Percentiles rank a stretch among this genome's conserved stretches.
phyloP scores from a whole-genome alignment of 2,329 filamentous ascomycete species.

The Paracamarosporium sp. region DNA sequence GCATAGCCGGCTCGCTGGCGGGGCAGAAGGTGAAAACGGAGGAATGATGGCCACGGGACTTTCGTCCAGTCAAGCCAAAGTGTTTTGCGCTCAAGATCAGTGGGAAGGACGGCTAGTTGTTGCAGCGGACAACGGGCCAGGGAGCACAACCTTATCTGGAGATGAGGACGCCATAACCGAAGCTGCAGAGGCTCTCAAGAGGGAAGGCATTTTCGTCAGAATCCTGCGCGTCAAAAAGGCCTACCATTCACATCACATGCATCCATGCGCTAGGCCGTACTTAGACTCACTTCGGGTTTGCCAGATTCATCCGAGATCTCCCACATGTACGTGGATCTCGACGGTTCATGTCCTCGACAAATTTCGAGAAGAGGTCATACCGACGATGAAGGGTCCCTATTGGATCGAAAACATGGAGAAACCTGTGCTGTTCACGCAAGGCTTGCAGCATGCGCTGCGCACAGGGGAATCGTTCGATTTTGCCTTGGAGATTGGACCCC shows the following conservation, averaged over 20 bases:
- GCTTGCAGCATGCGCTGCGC: slow-evolving; percentile 34
- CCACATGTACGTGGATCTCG: slow-evolving; percentile 7
- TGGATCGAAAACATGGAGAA: slow-evolving; percentile 56
- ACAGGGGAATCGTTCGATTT: slow-evolving; percentile 37
- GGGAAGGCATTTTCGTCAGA: slow-evolving; percentile 26
- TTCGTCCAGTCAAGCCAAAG: slow-evolving; percentile 6
- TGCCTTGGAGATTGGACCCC: slow-evolving; percentile 55
- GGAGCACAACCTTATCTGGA: slow-evolving; percentile 29
- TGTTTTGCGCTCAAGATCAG: slow-evolving; percentile 34
- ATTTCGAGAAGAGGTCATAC: neutral
- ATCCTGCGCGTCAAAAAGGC: slow-evolving; percentile 28
- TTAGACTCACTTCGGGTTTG: neutral
- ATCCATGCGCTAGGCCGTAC: slow-evolving; percentile 14
- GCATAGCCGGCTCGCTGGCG: neutral
- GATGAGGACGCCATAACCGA: slow-evolving; percentile 14
- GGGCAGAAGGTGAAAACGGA: neutral
- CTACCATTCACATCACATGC: slow-evolving; percentile 40
- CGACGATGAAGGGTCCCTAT: slow-evolving; percentile 30
- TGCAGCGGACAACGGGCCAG: slow-evolving; percentile 28
- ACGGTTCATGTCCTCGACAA: neutral
- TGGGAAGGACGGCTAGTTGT: slow-evolving; percentile 23
- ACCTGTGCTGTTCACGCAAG: slow-evolving; percentile 54
- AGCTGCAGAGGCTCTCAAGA: slow-evolving; percentile 10
- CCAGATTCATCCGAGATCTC: neutral
- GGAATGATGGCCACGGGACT: slow-evolving; percentile 38